Evolutionary conservation across 805 yeast species (phyloP).

Genomic region (Kluyveromyces siamensis): DNA sequence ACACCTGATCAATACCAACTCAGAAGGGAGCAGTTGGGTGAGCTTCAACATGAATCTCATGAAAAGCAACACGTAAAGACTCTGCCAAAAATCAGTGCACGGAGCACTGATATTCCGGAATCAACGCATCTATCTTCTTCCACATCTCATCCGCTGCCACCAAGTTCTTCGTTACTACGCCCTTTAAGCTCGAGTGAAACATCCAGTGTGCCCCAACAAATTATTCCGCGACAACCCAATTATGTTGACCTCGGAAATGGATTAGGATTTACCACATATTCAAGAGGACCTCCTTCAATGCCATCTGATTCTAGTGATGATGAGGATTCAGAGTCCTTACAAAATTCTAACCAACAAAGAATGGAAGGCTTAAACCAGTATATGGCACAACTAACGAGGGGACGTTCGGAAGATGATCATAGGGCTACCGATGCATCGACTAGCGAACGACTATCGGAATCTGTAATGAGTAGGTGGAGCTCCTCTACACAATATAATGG

Average conservation of each 20-base stretch:
- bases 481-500: background rate
- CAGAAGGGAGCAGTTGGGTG: background rate
- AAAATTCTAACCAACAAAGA: background rate
- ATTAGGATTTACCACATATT: slow-evolving; percentile 27
- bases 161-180: background rate
- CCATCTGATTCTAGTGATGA: slow-evolving; percentile 27
- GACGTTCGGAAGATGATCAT: background rate
- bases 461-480: background rate
- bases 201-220: background rate
- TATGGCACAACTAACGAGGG: slow-evolving; percentile 19
- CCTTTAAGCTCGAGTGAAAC: background rate
- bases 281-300: slow-evolving; percentile 33
- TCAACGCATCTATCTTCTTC: background rate
- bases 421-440: background rate
- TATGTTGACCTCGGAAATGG: slow-evolving; percentile 29
- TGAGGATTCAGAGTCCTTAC: slow-evolving; percentile 2
- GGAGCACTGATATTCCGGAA: background rate
- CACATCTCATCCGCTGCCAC: background rate
- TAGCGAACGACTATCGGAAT: background rate
- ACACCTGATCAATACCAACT: slow-evolving; percentile 1
- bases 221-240: slow-evolving; percentile 4
- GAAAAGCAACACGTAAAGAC: background rate
- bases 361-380: slow-evolving; percentile 15
- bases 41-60: background rate
- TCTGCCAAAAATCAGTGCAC: slow-evolving; percentile 1